Percentiles rank a stretch among this genome's conserved stretches.
phyloP scores from a whole-genome alignment of 2,329 filamentous ascomycete genomes.

The Alternaria angustiovoidea region DNA sequence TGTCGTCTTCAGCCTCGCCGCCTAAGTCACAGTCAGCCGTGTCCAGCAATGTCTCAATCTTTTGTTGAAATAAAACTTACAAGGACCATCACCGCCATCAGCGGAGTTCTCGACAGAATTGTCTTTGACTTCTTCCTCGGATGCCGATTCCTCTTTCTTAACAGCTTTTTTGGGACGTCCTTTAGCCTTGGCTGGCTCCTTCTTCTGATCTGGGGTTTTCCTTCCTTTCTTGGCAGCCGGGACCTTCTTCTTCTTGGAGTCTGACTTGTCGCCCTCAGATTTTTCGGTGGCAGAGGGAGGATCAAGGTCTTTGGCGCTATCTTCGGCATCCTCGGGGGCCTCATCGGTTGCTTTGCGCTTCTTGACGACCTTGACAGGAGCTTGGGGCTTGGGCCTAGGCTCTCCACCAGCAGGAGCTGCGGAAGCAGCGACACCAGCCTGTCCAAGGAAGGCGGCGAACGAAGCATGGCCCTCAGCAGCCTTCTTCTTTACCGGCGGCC shows the following conservation, averaged over 20 bases:
- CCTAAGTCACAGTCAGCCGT: slow-evolving; percentile 21
- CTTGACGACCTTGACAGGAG: not conserved
- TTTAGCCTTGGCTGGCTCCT: not conserved
- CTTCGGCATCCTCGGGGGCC: not conserved
- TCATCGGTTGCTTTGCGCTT: slow-evolving; percentile 38
- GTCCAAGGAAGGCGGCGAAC: slow-evolving; percentile 36
- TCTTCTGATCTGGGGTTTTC: slow-evolving; percentile 1
- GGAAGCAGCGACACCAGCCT: not conserved
- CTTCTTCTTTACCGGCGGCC: slow-evolving; percentile 43
- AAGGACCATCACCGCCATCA: slow-evolving; percentile 25
- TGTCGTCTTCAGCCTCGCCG: slow-evolving; percentile 8
- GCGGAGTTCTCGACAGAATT: slow-evolving; percentile 13
- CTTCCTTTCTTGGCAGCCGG: slow-evolving; percentile 26
- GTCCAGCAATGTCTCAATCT: slow-evolving; percentile 18
- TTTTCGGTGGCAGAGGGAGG: slow-evolving; percentile 26
- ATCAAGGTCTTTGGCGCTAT: slow-evolving; percentile 28
- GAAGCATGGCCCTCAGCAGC: slow-evolving; percentile 31
- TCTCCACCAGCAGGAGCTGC: slow-evolving; percentile 9
- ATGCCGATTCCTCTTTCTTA: slow-evolving; percentile 31
- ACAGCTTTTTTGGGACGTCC: slow-evolving; percentile 29
- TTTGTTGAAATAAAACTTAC: slow-evolving; percentile 24
- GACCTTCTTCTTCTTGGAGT: slow-evolving; percentile 18
- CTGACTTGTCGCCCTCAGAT: slow-evolving; percentile 11
- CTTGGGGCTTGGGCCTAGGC: slow-evolving; percentile 20
- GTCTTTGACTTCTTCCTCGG: slow-evolving; percentile 12